Conservation (phyloP, 148 eudicot genomes). For the Beta vulgaris region DNA sequence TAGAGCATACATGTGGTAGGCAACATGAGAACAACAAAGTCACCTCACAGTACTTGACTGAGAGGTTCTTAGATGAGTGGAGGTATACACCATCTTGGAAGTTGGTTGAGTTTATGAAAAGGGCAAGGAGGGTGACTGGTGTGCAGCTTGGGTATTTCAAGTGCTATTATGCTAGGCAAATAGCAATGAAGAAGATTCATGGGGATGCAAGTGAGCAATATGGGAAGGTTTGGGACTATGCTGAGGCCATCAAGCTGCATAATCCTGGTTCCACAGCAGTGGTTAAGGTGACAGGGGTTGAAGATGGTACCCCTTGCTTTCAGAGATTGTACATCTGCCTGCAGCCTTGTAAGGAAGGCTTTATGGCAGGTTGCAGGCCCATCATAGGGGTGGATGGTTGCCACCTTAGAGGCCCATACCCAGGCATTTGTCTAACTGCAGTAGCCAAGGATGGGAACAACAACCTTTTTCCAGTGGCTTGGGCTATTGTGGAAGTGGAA, state of each 20-base stretch:
- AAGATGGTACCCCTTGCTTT: not conserved
- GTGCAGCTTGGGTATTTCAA: not conserved
- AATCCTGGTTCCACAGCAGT: not conserved
- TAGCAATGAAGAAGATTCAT: not conserved
- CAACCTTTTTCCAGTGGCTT: not conserved
- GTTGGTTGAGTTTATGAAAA: not conserved
- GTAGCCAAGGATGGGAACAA: not conserved
- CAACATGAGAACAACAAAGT: not conserved
- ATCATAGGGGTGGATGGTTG: slow-evolving; percentile 7
- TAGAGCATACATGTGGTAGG: not conserved
- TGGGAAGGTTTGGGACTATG: slow-evolving; percentile 13
- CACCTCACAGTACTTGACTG: not conserved
- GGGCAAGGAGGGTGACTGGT: not conserved
- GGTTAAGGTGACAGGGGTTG: not conserved
- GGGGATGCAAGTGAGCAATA: not conserved
- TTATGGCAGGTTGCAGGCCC: slow-evolving; percentile 1
- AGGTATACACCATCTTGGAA: not conserved
- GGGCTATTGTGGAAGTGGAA: not conserved
- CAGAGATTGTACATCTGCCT: slow-evolving; percentile 8
- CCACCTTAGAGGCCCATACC: not conserved
- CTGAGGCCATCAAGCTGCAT: not conserved
- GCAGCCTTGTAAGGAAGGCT: slow-evolving; percentile 6
- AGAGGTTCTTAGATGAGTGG: slow-evolving; percentile 1
- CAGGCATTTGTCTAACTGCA: not conserved
- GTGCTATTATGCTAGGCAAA: not conserved